Base-by-base conservation (phyloP, 108 stramenopile genomes). In the Cyclotella choctawhatcheeana region DNA sequence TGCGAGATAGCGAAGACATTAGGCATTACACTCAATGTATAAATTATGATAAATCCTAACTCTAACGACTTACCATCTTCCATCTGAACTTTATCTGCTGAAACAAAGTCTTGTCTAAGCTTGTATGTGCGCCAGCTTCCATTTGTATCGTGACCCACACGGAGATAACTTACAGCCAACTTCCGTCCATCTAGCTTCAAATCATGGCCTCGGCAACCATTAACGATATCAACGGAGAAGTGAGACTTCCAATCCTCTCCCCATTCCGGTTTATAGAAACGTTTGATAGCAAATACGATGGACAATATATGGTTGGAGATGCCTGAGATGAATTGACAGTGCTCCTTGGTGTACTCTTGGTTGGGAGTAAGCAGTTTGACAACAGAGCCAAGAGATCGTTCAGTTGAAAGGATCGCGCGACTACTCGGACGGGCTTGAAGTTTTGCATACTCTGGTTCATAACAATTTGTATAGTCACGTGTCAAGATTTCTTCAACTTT, bases 11-110 rank as follows among this genome's bases (percentile, higher is more conserved):
- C n/a, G n/a, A n/a, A n/a, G n/a, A n/a, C n/a, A n/a, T n/a, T n/a
- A n/a, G n/a, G n/a, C n/a, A n/a, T n/a, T n/a, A n/a, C n/a, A n/a
- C n/a, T n/a, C n/a, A n/a, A n/a, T n/a, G n/a, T n/a, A n/a, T n/a
- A n/a, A n/a, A n/a, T n/a, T n/a, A n/a, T n/a, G n/a, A n/a, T n/a
- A n/a, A n/a, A n/a, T n/a, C n/a, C n/a, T n/a, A n/a, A n/a, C n/a
- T n/a, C n/a, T n/a, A n/a, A n/a, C n/a, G n/a, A n/a, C n/a, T n/a
- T n/a, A n/a, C n/a, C 85, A 71, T 85, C 85, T 51, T 85, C 85
- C 85, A 85, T 85, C 58, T 85, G 85, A 22, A 85, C 85, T 62
- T 85, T 85, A 51, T 53, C 69, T n/a, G 85, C 82, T 33, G 78
- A 31, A 34, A 76, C 71, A 35, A 85, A 85, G 68, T 85, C 85